Conservation (phyloP, 75 land plant genomes). For the Pinus tabuliformis region DNA sequence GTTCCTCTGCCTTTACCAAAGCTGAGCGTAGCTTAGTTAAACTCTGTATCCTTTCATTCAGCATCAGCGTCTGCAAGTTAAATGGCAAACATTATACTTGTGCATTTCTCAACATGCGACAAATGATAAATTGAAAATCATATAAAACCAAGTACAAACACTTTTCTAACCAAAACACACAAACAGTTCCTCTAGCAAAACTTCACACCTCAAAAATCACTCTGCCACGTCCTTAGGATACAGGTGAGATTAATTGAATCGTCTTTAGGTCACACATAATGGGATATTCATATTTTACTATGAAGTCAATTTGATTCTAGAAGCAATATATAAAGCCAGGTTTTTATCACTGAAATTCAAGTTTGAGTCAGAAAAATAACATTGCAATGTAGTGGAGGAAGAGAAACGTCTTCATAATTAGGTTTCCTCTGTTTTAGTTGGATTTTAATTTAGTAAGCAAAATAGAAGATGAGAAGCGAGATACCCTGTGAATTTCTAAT, state of each 20-base stretch:
- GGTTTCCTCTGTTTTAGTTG: not conserved
- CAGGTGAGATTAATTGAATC: not conserved
- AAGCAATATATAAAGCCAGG: not conserved
- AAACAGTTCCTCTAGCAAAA: not conserved
- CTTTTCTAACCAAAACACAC: no score
- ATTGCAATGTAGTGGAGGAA: not conserved
- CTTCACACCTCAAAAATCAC: not conserved
- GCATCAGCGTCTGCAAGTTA: conserved; percentile 70
- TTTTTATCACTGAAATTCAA: not conserved
- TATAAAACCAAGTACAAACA: not conserved
- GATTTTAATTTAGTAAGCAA: no score
- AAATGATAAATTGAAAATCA: not conserved
- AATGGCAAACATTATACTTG: not conserved
- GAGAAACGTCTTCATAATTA: not conserved
- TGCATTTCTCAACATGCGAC: not conserved
- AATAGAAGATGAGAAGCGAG: not conserved
- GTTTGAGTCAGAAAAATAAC: not conserved
- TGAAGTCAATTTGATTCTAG: not conserved
- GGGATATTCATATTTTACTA: no score
- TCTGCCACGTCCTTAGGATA: no score
- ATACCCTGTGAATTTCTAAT: no score
- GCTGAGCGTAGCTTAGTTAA: conserved; percentile 58
- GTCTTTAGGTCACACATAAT: not conserved
- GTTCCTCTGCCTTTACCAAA: conserved; percentile 74
- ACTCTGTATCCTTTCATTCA: conserved; percentile 87